A percentile compares a stretch with the other conserved stretches of the same genome.
Evolutionary conservation across 208 protist species (phyloP).

Genomic region (Phytomonas sp.): DNA sequence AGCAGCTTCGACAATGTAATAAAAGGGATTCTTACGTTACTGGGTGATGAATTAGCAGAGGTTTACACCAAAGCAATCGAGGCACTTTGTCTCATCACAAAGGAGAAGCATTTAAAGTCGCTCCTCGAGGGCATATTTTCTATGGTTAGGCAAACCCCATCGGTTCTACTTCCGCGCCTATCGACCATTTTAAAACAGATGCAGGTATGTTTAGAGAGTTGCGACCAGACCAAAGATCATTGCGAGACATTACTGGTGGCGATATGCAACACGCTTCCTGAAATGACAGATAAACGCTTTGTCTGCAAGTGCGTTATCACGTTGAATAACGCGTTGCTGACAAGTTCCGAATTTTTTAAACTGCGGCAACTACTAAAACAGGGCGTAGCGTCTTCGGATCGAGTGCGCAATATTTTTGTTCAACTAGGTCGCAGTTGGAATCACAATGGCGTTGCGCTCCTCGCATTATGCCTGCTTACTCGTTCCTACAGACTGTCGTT

Average conservation of each 20-base stretch:
- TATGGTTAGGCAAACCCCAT: background rate
- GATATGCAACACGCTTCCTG: conserved; percentile 16
- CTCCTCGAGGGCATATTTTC: background rate
- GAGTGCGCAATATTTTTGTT: conserved; percentile 28
- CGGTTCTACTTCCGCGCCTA: conserved; percentile 25
- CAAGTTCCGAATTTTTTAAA: conserved; percentile 78
- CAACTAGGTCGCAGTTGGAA: conserved; percentile 78
- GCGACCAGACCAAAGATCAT: background rate
- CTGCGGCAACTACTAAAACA: conserved; percentile 66
- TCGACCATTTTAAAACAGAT: conserved; percentile 42
- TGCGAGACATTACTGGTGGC: conserved; percentile 14
- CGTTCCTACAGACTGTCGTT: conserved; percentile 81
- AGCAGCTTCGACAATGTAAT: conserved; percentile 21
- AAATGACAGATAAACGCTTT: conserved; percentile 37
- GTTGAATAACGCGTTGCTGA: conserved; percentile 73
- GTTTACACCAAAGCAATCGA: conserved; percentile 42
- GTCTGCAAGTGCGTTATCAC: conserved; percentile 59
- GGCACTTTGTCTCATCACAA: conserved; percentile 32
- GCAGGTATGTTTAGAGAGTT: conserved; percentile 18
- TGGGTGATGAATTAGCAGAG: conserved; percentile 31
- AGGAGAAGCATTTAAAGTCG: conserved; percentile 23
- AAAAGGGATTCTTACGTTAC: conserved; percentile 18
- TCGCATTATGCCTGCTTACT: conserved; percentile 90
- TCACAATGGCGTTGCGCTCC: conserved; percentile 83
- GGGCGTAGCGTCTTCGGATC: conserved; percentile 7